Base-by-base conservation (phyloP, 441 rosid genomes). In the Erodium trifolium region DNA sequence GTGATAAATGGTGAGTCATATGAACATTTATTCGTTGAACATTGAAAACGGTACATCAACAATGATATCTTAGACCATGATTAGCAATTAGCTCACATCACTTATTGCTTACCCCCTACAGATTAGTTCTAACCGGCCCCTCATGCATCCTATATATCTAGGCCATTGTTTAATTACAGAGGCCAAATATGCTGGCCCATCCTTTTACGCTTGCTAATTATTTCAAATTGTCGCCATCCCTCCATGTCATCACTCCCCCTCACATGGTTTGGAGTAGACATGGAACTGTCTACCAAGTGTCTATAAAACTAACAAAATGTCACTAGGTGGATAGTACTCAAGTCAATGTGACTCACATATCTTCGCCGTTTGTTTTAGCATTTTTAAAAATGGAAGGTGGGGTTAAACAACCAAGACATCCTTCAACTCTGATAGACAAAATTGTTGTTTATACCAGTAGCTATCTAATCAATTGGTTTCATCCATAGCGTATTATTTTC, bases 1-100 rank as follows among this genome's bases (percentile, higher is more conserved):
- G 80, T 88, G 66, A 53, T 93, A n/a, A 91, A 93, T 72, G 98
- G 98, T 93, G 71, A 77, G 84, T 78, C 18, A n/a, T 67, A 67
- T 18, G 4, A 73, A 39, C 35, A 7, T 35, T 4, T 68, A 65
- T 39, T 68, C 66, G 12, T 75, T 23, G 7, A 34, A 49, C 65
- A 31, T 31, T 31, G 34, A 31, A 31, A 31, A 31, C 34, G 34
- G 34, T 31, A 31, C 34, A 31, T 31, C 57, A 13, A 37, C 13
- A 14, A n/a, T 11, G n/a, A 51, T 39, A 59, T 10, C 11, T 18
- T 3, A 14, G 43, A 18, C 41, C 60, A 41, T 63, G 34, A 23
- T 66, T 67, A 0, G 3, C 11, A 37, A 29, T 39, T 1, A 62
- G 41, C 67, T 17, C 19, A 53, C 19, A 0, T 13, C 19, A 6